Base-by-base conservation (phyloP, 1,139 yeast species). In the Saccharomyces uvarum region DNA sequence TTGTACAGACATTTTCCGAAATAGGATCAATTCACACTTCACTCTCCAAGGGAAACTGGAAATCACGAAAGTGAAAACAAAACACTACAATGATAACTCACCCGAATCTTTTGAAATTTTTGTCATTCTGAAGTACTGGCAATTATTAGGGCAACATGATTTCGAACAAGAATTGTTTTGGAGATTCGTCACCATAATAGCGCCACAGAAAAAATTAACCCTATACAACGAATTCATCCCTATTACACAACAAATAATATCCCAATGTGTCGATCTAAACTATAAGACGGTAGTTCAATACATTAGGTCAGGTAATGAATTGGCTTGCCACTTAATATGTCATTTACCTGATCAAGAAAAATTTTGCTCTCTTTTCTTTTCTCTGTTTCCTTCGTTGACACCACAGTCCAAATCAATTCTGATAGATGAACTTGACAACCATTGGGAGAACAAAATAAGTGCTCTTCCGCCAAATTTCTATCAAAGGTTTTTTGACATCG, bases 401-500 rank as follows among this genome's bases (percentile, higher is more conserved):
- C 0, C 33, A 31, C 33, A 31, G 33, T 31, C 33, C 33, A 31
- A 31, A 31, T 31, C 33, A 1, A 31, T 31, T 1, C 33, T 31
- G 33, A 31, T 31, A 2, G 33, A 31, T 31, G 33, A 31, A 31
- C 33, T 31, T 31, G 33, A 31, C 1, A 31, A 31, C 33, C 33
- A 31, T 31, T 31, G 33, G 33, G 33, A 31, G 33, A 31, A 31
- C 2, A 31, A 31, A 31, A 3, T 31, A 2, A 13, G 33, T 31
- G 33, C 33, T 31, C 11, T 31, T 1, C 7, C 33, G 3, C 33
- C 33, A 31, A 31, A 31, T 31, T 31, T 6, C 2, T 31, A 53
- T 51, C 2, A 16, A 32, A 11, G 7, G 31, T 2, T 48, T 61
- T 27, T 54, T 58, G 7, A 29, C 24, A 13, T 54, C 13, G 26